Evolutionary conservation across 2,329 filamentous ascomycete genomes (phyloP), one percentile per base, ranked within the genome.

Genomic region (Thielaviopsis musarum): DNA sequence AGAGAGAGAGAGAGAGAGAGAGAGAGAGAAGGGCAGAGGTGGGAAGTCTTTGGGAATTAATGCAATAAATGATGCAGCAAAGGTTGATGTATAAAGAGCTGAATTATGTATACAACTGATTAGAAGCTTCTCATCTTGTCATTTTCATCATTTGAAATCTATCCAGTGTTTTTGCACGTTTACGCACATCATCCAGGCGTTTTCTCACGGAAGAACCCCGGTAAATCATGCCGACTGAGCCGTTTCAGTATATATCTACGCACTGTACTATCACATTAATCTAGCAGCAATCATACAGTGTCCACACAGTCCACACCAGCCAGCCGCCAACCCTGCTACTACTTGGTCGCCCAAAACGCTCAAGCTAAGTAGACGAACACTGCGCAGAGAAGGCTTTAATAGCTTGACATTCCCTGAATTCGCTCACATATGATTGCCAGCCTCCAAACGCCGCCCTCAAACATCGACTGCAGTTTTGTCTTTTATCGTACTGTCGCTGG

Each of bases 361-460:
- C 13, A 48, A 48, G 34, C 34, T 48, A 17, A 13, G n/a, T n/a
- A 6, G 41, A 13, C 17, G 17, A 17, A 17, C 5, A 19, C n/a
- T 48, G 45, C 45, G 45, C 45, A 5, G 45, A 49, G 45, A 49
- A 49, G 45, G 45, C 45, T 49, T 49, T 19, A 49, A n/a, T 45
- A 45, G 38, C 38, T 17, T 2, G 38, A 2, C n/a, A 49, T 59
- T 57, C 59, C 57, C 48, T 54, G 22, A 57, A 38, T 22, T 54
- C 54, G 57, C 54, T 59, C 62, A 63, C 55, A 56, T 49, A 49
- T 45, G 22, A 56, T 45, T 24, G 15, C n/a, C 34, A 56, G 24
- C 48, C 55, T 22, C 13, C 34, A 57, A 51, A 38, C 28, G 45
- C 21, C 45, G n/a, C 15, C 38, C 17, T 45, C 38, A 45, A 45